Evolutionary conservation across 2,329 filamentous ascomycete genomes (phyloP), one percentile per base, ranked within the genome.

Genomic region (Aspergillus amoenus): DNA sequence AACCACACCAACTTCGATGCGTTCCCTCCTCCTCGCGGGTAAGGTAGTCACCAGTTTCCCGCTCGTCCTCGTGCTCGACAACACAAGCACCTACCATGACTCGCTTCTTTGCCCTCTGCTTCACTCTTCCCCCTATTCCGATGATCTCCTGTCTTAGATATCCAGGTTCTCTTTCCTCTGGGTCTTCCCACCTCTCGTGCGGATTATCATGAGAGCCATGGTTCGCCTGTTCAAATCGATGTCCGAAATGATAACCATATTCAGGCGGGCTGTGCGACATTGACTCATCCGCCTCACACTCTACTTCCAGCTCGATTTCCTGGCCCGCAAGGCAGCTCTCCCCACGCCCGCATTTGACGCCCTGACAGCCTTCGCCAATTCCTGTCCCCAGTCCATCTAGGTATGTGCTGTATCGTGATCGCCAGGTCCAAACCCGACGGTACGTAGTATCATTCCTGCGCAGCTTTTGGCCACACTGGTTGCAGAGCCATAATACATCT

Each of bases 61-160:
- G 82, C 74, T 95, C 91, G 68, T 93, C 91, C 62, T 90, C 89
- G 77, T 88, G 92, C 71, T 96, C 91, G 60, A 89, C 88, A 12
- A 97, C 93, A 60, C 88, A 91, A 4, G 88, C 89, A 1, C 93
- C 93, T 0, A 97, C 87, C 58, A 83, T 84, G 5, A 95, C 85
- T 77, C 91, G 88, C 67, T 88, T 88, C 66, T 94, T 90, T n/a
- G 89, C 81, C 76, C 93, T 96, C 60, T 88, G 89, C 80, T 96
- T 96, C 52, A 97, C 85, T 13, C 89, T 84, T 0, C 93, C 93
- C 11, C 93, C 93, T 44, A 97, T 90, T 2, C 93, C 93, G 68
- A 96, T 91, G 59, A 97, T 90, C 74, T 97, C 93, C 69, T 96
- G 92, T 42, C 90, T 82, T 56, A 87, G 82, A 69, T 96, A 97